These are phyloP conservation scores for Paraphaeosphaeria minitans DNA, from an alignment of 2,329 filamentous ascomycete species.

Conservation along the genomic window DNA sequence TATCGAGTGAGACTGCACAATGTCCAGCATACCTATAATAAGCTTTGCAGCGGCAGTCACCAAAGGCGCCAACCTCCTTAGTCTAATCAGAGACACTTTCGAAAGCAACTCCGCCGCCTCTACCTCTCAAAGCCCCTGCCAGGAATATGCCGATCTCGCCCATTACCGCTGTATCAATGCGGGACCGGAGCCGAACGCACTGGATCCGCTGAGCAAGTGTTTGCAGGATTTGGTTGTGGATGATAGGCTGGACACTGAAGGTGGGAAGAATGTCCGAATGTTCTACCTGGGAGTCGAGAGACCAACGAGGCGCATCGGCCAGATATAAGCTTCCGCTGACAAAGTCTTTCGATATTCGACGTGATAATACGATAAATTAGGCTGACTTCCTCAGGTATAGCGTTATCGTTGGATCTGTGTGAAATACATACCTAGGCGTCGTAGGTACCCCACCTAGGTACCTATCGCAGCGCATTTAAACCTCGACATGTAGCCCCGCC, in stretches of 20 bases:
- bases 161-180: neutral
- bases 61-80: constrained; percentile 2
- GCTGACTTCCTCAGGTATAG: too few relatives aligned
- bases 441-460: too few relatives aligned
- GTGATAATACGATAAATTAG: too few relatives aligned
- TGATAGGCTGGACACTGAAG: neutral
- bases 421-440: too few relatives aligned
- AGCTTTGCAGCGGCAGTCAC: neutral
- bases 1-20: neutral
- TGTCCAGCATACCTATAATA: neutral
- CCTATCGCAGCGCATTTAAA: too few relatives aligned
- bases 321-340: too few relatives aligned
- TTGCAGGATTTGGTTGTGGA: neutral
- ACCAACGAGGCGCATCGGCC: too few relatives aligned
- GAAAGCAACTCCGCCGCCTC: neutral
- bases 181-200: neutral
- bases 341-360: too few relatives aligned
- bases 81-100: too few relatives aligned
- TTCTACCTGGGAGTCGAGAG: neutral
- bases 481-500: too few relatives aligned
- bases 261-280: neutral
- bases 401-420: too few relatives aligned
- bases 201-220: constrained; percentile 1
- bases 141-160: neutral
- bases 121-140: neutral